Conservation (phyloP, 768 basidiomycete species). For the Suillus subluteus region DNA sequence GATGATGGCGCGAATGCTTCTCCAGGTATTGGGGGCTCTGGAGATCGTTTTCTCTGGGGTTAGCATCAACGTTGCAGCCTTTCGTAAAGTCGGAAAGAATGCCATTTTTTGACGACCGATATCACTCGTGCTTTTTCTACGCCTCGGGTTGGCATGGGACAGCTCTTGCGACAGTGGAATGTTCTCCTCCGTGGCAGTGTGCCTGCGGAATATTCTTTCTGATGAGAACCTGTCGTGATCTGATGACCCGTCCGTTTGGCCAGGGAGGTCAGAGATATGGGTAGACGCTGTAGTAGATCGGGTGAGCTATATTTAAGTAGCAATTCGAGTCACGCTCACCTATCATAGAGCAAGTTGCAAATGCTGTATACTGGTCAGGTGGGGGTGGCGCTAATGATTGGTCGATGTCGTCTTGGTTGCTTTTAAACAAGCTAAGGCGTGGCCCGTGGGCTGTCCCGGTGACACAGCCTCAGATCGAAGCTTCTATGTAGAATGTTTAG, state of each 20-base stretch:
- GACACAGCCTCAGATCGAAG: no score
- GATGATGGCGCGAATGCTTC: conserved; percentile 58
- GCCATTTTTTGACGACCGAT: conserved; percentile 9
- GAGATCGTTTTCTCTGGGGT: conserved; percentile 42
- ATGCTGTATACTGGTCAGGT: background rate
- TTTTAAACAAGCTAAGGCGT: background rate
- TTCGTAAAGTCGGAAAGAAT: conserved; percentile 19
- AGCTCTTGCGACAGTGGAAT: background rate
- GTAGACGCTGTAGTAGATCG: background rate
- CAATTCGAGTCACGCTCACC: background rate
- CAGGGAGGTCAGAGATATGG: background rate
- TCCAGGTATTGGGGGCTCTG: conserved; percentile 45
- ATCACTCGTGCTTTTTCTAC: conserved; percentile 11
- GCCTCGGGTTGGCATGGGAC: background rate
- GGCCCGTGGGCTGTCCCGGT: no score
- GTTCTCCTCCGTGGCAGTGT: background rate
- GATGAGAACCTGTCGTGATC: background rate
- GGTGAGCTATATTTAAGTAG: background rate
- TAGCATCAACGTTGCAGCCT: conserved; percentile 35
- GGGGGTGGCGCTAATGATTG: background rate
- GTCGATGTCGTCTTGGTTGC: background rate
- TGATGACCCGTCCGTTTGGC: background rate
- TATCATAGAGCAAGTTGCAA: background rate
- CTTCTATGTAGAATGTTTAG: no score
- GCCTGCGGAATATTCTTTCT: background rate